Evolutionary conservation across 345 rosid species (phyloP).

Genomic region (Salix suchowensis): DNA sequence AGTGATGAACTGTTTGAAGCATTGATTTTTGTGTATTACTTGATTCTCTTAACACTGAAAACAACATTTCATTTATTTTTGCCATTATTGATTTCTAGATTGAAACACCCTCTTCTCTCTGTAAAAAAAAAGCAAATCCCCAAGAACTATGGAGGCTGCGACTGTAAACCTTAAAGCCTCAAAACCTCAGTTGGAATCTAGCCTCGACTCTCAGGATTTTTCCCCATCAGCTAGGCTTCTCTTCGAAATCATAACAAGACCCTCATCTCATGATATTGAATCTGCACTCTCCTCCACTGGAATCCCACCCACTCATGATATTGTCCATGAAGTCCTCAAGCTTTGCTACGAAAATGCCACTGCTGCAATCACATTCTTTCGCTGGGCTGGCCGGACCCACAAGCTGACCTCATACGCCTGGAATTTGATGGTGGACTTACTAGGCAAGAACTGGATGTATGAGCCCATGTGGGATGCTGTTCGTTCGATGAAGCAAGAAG

Average conservation of each 20-base stretch:
- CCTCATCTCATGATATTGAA: constrained; percentile 33
- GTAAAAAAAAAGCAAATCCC: background rate
- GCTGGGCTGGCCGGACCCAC: constrained; percentile 38
- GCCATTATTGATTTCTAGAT: background rate
- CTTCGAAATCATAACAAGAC: constrained; percentile 30
- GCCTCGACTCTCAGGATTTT: constrained; percentile 7
- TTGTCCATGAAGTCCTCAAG: constrained; percentile 42
- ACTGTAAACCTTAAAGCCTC: background rate
- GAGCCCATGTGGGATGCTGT: constrained; percentile 62
- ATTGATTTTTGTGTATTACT: no score
- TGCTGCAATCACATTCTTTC: constrained; percentile 44
- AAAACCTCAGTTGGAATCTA: background rate
- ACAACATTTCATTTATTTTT: background rate
- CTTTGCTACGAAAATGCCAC: constrained; percentile 35
- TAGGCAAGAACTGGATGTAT: constrained; percentile 44
- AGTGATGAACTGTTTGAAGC: background rate
- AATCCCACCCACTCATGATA: constrained; percentile 28
- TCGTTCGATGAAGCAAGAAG: constrained; percentile 47
- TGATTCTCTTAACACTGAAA: background rate
- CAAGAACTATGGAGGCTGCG: background rate
- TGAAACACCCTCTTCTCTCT: background rate
- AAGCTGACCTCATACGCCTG: constrained; percentile 37
- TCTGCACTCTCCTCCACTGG: constrained; percentile 33
- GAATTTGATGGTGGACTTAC: constrained; percentile 58
- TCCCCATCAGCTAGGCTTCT: constrained; percentile 31